Evolutionary conservation across 1,284 basidiomycete genomes (phyloP).

Genomic region (Pterulicium gracile): DNA sequence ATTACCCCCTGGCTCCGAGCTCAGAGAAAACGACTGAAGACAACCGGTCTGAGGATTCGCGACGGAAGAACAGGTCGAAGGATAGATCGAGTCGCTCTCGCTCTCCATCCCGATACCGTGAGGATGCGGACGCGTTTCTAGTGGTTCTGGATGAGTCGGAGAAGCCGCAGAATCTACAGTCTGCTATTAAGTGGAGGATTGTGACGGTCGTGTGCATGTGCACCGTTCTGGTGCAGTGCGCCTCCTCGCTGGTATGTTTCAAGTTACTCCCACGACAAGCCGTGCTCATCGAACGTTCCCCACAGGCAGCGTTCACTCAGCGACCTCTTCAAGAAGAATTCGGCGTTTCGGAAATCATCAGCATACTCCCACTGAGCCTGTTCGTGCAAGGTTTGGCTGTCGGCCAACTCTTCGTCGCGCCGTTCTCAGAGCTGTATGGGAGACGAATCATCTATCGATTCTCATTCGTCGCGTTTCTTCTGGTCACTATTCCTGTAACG

Average conservation of each 20-base stretch:
- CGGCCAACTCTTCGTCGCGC: conserved; percentile 46
- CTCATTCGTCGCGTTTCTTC: conserved; percentile 38
- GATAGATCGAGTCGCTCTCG: too few relatives aligned
- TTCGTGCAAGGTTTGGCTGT: conserved; percentile 43
- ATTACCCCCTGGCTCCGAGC: too few relatives aligned
- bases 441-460: conserved; percentile 39
- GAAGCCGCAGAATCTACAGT: not conserved
- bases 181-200: not conserved
- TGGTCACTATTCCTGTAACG: conserved; percentile 55
- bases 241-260: not conserved
- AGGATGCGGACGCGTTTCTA: not conserved
- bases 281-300: not conserved
- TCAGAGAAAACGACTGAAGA: too few relatives aligned
- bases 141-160: not conserved
- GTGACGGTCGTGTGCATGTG: not conserved
- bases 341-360: conserved; percentile 47
- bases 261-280: not conserved
- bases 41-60: too few relatives aligned
- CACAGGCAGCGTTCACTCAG: conserved; percentile 59
- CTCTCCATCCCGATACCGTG: too few relatives aligned
- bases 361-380: conserved; percentile 60
- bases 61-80: too few relatives aligned
- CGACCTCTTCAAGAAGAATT: conserved; percentile 48
- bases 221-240: not conserved
- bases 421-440: conserved; percentile 46